Conservation (phyloP, 2,329 filamentous ascomycete species). For the Myotisia sp. region DNA sequence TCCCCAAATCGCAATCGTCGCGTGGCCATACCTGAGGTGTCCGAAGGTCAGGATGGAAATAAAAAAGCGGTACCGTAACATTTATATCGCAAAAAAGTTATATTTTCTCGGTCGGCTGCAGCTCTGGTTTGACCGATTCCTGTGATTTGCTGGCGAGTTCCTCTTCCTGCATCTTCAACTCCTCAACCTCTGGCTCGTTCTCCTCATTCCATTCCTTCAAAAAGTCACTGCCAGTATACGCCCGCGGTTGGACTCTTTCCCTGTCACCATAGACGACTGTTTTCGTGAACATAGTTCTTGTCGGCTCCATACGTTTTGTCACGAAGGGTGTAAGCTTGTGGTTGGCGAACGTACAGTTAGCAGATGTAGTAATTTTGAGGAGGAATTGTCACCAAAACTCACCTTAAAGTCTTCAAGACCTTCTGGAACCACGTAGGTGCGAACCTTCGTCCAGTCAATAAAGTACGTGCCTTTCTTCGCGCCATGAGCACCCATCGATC, state of each 20-base stretch:
- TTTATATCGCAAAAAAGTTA: no score
- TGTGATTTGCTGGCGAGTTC: slow-evolving; percentile 1
- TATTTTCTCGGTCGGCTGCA: neutral
- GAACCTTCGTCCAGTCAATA: slow-evolving; percentile 74
- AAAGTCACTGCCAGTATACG: slow-evolving; percentile 24
- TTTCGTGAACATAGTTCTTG: slow-evolving; percentile 21
- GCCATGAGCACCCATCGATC: slow-evolving; percentile 74
- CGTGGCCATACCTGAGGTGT: no score
- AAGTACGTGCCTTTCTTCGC: slow-evolving; percentile 42
- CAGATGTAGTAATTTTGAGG: neutral
- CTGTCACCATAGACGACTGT: slow-evolving; percentile 13
- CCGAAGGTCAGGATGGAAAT: no score
- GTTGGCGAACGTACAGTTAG: neutral
- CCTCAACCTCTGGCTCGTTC: slow-evolving; percentile 21
- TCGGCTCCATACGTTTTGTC: slow-evolving; percentile 28
- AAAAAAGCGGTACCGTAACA: no score
- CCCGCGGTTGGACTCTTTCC: slow-evolving; percentile 11
- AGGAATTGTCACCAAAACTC: slow-evolving; percentile 9
- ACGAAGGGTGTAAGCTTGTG: slow-evolving; percentile 33
- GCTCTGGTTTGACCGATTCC: neutral
- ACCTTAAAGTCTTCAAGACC: slow-evolving; percentile 60
- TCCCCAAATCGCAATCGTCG: no score
- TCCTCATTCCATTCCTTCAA: slow-evolving; percentile 27
- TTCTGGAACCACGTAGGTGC: slow-evolving; percentile 72
- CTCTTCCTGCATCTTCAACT: slow-evolving; percentile 8